Percentiles rank a stretch among this genome's conserved stretches.
phyloP scores from a whole-genome alignment of 257 asterid species.

The Primulina huaijiensis region DNA sequence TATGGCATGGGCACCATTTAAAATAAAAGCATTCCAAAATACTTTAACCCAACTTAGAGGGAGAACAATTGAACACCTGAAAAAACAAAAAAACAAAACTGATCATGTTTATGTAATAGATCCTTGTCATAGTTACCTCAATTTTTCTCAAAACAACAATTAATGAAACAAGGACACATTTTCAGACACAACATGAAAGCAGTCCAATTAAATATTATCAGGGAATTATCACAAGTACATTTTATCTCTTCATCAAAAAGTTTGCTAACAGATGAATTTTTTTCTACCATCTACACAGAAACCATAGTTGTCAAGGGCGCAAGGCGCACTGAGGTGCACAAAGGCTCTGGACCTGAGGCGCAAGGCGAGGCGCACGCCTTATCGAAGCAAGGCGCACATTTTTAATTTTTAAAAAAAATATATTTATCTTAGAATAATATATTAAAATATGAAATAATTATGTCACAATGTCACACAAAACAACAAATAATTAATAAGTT shows the following conservation, averaged over 20 bases:
- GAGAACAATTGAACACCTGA: conserved; percentile 77
- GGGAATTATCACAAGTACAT: not conserved
- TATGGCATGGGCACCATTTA: conserved; percentile 75
- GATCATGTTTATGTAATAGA: not conserved
- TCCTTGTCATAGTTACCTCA: not conserved
- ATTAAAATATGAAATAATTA: no score
- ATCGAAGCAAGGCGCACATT: no score
- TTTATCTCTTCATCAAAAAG: not conserved
- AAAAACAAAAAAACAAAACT: conserved; percentile 27
- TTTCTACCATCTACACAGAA: not conserved
- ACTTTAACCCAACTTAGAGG: conserved; percentile 82
- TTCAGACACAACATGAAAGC: conserved; percentile 4
- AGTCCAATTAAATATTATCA: not conserved
- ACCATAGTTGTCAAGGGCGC: no score
- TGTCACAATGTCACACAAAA: no score
- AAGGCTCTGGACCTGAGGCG: no score
- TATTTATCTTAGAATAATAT: no score
- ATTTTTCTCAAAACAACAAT: conserved; percentile 7
- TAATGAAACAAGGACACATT: not conserved
- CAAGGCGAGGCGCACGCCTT: no score
- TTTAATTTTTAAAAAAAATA: no score
- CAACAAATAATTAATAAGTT: no score
- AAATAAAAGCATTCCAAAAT: conserved; percentile 63
- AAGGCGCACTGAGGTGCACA: no score
- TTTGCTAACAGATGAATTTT: not conserved